Base-by-base conservation (phyloP, 768 basidiomycete genomes). In the Tremella mesenterica region DNA sequence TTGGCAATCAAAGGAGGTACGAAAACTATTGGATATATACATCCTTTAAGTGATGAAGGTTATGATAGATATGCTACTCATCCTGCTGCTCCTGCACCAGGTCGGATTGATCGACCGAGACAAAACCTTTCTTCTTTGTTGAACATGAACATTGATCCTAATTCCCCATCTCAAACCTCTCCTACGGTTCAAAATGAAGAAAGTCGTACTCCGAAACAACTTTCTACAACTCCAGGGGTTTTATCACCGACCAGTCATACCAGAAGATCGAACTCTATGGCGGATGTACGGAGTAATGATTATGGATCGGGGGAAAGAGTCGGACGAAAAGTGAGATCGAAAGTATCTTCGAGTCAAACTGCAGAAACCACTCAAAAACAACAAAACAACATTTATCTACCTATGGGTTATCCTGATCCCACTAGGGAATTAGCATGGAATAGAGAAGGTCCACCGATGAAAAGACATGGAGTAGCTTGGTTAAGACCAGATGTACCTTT, bases 401-500 rank as follows among this genome's bases (percentile, higher is more conserved):
- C 65, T 0, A 20, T 61, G 4, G 65, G 60, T n/a, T 67, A 56
- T 41, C 54, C 65, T 4, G 44, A 53, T 44, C 65, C 65, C 1
- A 59, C 59, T 1, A 52, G 52, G 31, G 48, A 50, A 18, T 10
- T 63, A 0, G 41, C 18, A 8, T 66, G 64, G 61, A 65, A 65
- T 39, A 41, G 62, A 26, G 58, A 61, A 21, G 65, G 65, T 16
- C 65, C 65, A 28, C 58, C 62, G 7, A 67, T 67, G 65, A 61
- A 56, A 48, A 67, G 62, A 0, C 48, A 67, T 54, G 65, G 65
- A 18, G 53, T 67, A n/a, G 60, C 65, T 1, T 67, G 65, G 65
- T 31, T 55, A 31, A 49, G 58, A 29, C 57, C 63, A 13, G 56
- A 44, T 1, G 58, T 46, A 3, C 34, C 25, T 0, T 8, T 67